phyloP scores from a whole-genome alignment of 2,329 filamentous ascomycete species.

The Alternaria postmessia region DNA sequence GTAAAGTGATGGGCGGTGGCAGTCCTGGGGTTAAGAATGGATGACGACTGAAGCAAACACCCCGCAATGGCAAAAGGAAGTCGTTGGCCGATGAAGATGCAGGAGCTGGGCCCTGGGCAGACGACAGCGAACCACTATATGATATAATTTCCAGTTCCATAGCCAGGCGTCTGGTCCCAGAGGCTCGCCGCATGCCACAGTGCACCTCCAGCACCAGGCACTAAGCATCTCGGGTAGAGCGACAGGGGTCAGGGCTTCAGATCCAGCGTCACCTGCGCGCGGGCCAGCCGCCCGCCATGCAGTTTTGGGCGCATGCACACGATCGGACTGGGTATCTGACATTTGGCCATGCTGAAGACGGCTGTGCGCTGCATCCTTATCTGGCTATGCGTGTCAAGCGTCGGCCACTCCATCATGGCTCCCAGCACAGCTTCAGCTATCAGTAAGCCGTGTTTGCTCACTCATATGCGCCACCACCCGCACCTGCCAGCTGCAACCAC shows the following conservation, averaged over 20 bases:
- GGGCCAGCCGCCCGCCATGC: constrained; percentile 15
- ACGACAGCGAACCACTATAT: constrained; percentile 11
- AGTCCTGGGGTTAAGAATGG: not conserved
- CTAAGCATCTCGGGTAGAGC: constrained; percentile 19
- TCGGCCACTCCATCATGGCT: constrained; percentile 10
- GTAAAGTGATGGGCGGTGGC: not conserved
- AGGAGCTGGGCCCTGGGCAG: constrained; percentile 4
- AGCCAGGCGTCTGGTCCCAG: not conserved
- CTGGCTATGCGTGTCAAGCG: constrained; percentile 13
- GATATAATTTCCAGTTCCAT: constrained; percentile 14
- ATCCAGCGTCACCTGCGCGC: constrained; percentile 12
- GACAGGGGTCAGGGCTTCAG: constrained; percentile 18
- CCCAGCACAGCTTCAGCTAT: constrained; percentile 1
- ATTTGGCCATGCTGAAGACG: constrained; percentile 7
- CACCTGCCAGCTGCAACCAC: constrained; percentile 8
- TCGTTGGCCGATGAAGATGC: not conserved
- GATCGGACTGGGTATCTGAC: constrained; percentile 15
- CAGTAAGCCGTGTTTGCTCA: not conserved
- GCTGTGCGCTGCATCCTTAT: constrained; percentile 19
- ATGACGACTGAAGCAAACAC: constrained; percentile 3
- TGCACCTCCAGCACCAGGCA: not conserved
- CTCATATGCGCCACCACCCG: constrained; percentile 15
- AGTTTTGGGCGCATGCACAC: constrained; percentile 11
- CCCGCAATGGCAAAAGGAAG: constrained; percentile 1
- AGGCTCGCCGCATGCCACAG: constrained; percentile 10